Base-by-base conservation (phyloP, 1,284 basidiomycete species). In the Ganoderma lingzhi region DNA sequence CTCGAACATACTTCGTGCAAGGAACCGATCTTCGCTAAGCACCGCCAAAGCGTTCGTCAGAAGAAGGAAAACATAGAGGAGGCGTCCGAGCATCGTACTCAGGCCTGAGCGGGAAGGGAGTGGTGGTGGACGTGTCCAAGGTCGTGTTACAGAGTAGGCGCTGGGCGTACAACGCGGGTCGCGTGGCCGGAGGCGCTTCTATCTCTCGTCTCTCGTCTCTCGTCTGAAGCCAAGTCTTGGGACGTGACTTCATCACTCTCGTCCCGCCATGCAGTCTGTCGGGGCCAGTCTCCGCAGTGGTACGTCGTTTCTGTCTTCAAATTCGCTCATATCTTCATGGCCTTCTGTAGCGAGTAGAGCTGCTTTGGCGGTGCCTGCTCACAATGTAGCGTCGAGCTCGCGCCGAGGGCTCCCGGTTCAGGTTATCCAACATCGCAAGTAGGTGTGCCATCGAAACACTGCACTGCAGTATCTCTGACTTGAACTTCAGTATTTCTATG, bases 21-120 rank as follows among this genome's bases (percentile, higher is more conserved):
- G 88, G 81, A 99, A 99, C 1, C 97, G 88, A 76, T 99, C 97
- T 82, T 99, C 97, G 78, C 92, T 98, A 66, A 99, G 86, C 69
- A 99, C 93, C 9, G 97, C 97, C 78, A 98, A 89, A 39, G 96
- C 95, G 80, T 99, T 99, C 73, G 96, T 91, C 79, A 98, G 85
- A 53, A 99, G 89, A 19, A 99, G 82, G 42, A 86, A 81, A 67
- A 93, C 88, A 80, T 94, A 92, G 74, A 95, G 80, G 72, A 94
- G 85, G 17, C 87, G 88, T 59, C 92, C 92, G 64, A 94, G 80
- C 78, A 85, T 86, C 65, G 42, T 37, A 39, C 53, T 39, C 44
- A 17, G 51, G 64, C 15, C 56, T 45, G 65, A 30, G 53, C 65
- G 56, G 44, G 65, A 65, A 45, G 41, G 51, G 12, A 35, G 55